A percentile compares a stretch with the other conserved stretches of the same genome.
These are phyloP conservation scores for Blastocystis sp. DNA, from an alignment of 352 stramenopile genomes.

Conservation along the genomic window DNA sequence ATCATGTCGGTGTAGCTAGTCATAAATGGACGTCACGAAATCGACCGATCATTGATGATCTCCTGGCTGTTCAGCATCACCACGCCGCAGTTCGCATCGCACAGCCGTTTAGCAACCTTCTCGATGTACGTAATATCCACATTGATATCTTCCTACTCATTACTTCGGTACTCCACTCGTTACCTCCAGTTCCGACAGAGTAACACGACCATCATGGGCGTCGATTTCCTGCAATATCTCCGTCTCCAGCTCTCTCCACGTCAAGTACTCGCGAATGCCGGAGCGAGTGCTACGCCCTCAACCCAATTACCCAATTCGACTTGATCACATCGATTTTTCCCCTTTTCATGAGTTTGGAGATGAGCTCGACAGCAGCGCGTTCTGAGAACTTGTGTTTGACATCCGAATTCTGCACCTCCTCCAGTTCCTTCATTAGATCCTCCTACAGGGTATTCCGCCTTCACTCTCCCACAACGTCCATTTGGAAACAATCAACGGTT, in stretches of 20 bases:
- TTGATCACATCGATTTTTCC: conserved; percentile 30
- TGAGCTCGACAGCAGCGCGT: conserved; percentile 28
- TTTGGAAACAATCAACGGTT: too few species aligned
- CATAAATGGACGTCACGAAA: background rate
- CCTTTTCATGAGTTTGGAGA: conserved; percentile 18
- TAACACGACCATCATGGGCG: conserved; percentile 47
- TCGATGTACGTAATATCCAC: conserved; percentile 64
- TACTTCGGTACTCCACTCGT: background rate
- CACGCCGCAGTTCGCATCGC: conserved; percentile 5
- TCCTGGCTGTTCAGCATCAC: conserved; percentile 25
- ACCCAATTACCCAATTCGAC: background rate
- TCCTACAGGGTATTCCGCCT: background rate
- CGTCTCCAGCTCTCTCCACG: conserved; percentile 50
- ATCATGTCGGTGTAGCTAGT: conserved; percentile 27
- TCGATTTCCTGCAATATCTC: conserved; percentile 55
- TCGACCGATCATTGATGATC: conserved; percentile 33
- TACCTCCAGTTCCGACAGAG: conserved; percentile 45
- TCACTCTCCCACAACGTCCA: too few species aligned
- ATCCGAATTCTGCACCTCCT: conserved; percentile 40
- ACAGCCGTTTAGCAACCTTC: conserved; percentile 24
- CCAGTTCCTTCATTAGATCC: conserved; percentile 44
- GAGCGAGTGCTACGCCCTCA: conserved; percentile 30
- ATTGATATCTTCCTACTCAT: conserved; percentile 33
- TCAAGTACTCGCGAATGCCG: conserved; percentile 55
- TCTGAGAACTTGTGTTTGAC: conserved; percentile 47